Percentiles rank a stretch among this genome's conserved stretches.
Evolutionary conservation across 1,284 basidiomycete species (phyloP).

Genomic region (Ceratorhiza oryzae-sativae): DNA sequence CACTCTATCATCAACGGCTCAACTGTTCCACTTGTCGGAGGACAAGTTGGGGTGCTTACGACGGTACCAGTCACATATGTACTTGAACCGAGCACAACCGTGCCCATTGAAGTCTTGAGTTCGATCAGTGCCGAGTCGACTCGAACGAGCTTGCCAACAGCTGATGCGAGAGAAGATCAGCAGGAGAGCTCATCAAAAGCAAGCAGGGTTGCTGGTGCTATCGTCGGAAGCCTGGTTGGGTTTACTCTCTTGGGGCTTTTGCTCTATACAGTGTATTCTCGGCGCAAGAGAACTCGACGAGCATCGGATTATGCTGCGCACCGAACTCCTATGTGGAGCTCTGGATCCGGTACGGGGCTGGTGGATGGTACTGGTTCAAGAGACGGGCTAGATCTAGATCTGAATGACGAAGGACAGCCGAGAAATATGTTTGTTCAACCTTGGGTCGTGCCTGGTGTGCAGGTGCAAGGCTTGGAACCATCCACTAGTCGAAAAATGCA

Average conservation of each 20-base stretch:
- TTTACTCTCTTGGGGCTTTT: background rate
- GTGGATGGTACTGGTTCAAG: background rate
- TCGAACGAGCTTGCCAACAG: slow-evolving; percentile 3
- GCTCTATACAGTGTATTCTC: background rate
- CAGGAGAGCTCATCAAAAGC: background rate
- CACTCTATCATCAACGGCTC: slow-evolving; percentile 14
- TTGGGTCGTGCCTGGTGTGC: background rate
- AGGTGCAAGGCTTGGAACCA: background rate
- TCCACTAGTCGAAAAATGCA: slow-evolving; percentile 12
- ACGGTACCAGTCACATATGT: slow-evolving; percentile 24
- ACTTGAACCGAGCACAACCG: slow-evolving; percentile 10
- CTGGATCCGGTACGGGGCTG: background rate
- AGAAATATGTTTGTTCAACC: slow-evolving; percentile 9
- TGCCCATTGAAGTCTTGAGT: slow-evolving; percentile 6
- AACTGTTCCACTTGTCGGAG: slow-evolving; percentile 11
- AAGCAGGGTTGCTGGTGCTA: background rate
- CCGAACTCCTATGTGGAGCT: background rate
- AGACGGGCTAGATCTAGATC: background rate
- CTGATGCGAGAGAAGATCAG: background rate
- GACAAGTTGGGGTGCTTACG: slow-evolving; percentile 13
- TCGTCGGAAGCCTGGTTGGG: slow-evolving; percentile 14
- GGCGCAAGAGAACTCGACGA: background rate
- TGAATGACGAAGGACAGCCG: slow-evolving; percentile 6
- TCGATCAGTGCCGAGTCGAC: slow-evolving; percentile 10
- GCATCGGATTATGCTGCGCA: slow-evolving; percentile 8